Base-by-base conservation (phyloP, 2,329 filamentous ascomycete genomes). In the Penicillium glabrum region DNA sequence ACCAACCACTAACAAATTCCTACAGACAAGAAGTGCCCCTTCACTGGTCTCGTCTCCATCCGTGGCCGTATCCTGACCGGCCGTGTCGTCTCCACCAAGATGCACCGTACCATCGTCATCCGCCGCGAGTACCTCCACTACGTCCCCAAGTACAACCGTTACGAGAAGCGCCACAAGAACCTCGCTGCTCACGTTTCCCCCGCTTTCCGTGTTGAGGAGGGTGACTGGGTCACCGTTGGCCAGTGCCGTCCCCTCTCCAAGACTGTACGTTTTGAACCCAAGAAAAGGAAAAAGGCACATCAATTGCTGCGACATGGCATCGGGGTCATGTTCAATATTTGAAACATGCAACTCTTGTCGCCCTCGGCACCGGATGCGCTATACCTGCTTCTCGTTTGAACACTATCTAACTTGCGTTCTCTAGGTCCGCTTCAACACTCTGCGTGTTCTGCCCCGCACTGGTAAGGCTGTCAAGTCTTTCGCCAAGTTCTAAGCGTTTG, bases 151-250 rank as follows among this genome's bases (percentile, higher is more conserved):
- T 99, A 99, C 89, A 86, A 90, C 80, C 91, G 95, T 89, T 99
- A 99, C 83, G 96, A 99, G 91, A 98, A 97, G 89, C 88, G 95
- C 81, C 95, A 99, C 91, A 97, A 97, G 90, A 99, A 99, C 89
- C 87, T 99, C 69, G 91, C 95, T 76, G 95, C 93, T 71, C 95
- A 99, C 88, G 93, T 98, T 76, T 97, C 93, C 68, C 95, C 95
- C 74, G 93, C 93, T 81, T 99, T 99, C 92, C 95, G 95, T 96
- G 93, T 98, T 74, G 90, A 96, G 86, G 93, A 98, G 80, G 96
- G 95, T 88, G 95, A 99, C 83, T 89, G 93, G 84, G 96, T 99
- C 75, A 96, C 93, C 74, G 93, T 99, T 81, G 95, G 95, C 83
- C 95, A 99, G 86, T 99, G 95, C 91, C 87, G 95, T 82, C 95